A percentile compares a stretch with the other conserved stretches of the same genome.
These are phyloP conservation scores for Pseudogymnoascus sp. DNA, from an alignment of 2,329 filamentous ascomycete genomes.

Conservation along the genomic window DNA sequence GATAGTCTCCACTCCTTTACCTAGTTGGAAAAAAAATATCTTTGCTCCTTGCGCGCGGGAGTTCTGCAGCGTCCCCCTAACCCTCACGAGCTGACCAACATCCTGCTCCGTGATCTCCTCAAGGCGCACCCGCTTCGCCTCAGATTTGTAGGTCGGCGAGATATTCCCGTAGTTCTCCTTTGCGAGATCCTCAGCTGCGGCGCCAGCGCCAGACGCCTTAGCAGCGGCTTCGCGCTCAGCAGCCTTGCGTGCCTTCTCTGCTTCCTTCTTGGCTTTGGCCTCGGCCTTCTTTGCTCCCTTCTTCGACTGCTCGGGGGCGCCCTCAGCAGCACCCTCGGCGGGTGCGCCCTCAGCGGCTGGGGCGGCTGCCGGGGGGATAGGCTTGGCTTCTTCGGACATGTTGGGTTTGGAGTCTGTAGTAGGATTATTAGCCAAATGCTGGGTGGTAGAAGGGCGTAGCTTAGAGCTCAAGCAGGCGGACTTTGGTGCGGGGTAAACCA, in stretches of 20 bases:
- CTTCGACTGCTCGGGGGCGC: conserved; percentile 34
- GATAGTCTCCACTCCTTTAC: conserved; percentile 67
- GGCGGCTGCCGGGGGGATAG: neutral
- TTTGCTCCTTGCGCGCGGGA: conserved; percentile 82
- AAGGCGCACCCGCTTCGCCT: conserved; percentile 51
- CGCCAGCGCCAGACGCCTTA: conserved; percentile 59
- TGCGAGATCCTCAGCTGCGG: conserved; percentile 42
- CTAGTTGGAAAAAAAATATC: conserved; percentile 82
- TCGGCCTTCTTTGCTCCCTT: neutral
- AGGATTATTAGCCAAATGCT: neutral
- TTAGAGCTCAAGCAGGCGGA: neutral
- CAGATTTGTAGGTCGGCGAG: conserved; percentile 49
- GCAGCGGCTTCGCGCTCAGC: conserved; percentile 70
- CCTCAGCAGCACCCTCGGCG: conserved; percentile 8
- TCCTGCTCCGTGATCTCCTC: conserved; percentile 56
- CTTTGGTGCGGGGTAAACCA: neutral
- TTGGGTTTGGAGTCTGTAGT: neutral
- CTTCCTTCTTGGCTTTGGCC: conserved; percentile 33
- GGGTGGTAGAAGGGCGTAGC: neutral
- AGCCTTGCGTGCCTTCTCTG: conserved; percentile 39
- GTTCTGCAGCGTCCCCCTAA: conserved; percentile 82
- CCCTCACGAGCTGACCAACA: conserved; percentile 62
- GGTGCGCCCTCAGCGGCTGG: conserved; percentile 8
- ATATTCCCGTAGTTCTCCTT: conserved; percentile 54
- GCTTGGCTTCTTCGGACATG: conserved; percentile 8